Conservation (phyloP, 106 monocot genomes). For the Allium sativum region DNA sequence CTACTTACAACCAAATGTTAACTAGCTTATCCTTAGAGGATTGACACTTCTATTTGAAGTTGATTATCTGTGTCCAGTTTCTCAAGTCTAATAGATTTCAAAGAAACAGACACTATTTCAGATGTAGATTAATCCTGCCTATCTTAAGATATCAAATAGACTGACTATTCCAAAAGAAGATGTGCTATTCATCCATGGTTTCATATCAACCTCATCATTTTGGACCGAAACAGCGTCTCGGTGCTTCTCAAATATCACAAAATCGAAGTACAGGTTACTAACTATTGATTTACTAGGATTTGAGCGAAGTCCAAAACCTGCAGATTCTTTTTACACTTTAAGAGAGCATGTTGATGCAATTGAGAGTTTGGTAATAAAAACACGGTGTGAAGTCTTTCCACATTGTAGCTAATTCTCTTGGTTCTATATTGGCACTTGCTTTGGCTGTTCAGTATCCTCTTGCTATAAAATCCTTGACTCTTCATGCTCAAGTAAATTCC, state of each 20-base stretch:
- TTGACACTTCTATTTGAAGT: too few species aligned
- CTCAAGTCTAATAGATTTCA: too few species aligned
- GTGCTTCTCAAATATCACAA: constrained; percentile 1
- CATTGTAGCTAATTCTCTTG: constrained; percentile 21
- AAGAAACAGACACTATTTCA: too few species aligned
- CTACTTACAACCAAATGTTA: too few species aligned
- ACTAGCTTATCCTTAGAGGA: too few species aligned
- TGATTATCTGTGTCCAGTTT: too few species aligned
- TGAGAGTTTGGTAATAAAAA: constrained; percentile 6
- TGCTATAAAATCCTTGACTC: neutral
- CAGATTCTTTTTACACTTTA: constrained; percentile 16
- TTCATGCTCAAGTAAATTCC: constrained; percentile 9
- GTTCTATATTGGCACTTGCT: constrained; percentile 14
- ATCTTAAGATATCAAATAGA: constrained; percentile 10
- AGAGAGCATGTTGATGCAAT: constrained; percentile 20
- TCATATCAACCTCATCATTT: constrained; percentile 16
- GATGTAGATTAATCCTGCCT: too few species aligned
- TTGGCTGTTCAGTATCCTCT: constrained; percentile 20
- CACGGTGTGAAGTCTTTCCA: constrained; percentile 17
- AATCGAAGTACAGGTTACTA: constrained; percentile 10
- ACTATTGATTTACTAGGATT: constrained; percentile 15
- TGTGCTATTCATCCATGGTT: constrained; percentile 20
- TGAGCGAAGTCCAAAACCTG: constrained; percentile 16
- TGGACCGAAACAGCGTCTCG: constrained; percentile 22
- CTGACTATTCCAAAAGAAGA: constrained; percentile 7